Evolutionary conservation across 176 grass and related monocot genomes (phyloP).

Genomic region (Avena insularis): DNA sequence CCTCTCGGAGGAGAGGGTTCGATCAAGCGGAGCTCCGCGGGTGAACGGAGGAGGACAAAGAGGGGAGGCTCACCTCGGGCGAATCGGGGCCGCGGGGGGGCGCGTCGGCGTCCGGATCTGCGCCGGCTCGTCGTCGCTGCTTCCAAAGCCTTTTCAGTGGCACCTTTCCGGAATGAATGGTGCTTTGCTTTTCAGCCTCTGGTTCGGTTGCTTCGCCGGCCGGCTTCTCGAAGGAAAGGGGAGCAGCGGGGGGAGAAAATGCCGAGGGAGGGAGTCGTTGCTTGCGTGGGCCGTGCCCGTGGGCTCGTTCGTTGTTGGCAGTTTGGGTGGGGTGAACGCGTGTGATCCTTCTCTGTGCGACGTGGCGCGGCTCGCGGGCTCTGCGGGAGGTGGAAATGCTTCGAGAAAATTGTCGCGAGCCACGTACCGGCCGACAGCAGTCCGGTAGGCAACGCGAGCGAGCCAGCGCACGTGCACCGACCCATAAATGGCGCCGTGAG

Average conservation of each 20-base stretch:
- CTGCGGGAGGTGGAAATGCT: neutral
- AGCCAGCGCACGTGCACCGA: neutral
- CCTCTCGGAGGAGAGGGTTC: neutral
- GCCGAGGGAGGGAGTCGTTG: neutral
- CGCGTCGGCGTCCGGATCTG: constrained; percentile 10
- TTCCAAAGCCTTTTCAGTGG: constrained; percentile 11
- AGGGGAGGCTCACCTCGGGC: neutral
- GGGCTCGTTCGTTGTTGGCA: too few species aligned
- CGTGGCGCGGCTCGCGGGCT: neutral
- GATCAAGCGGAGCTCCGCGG: neutral
- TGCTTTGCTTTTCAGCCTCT: constrained; percentile 3
- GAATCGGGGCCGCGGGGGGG: neutral
- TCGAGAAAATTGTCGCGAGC: neutral
- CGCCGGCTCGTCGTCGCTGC: constrained; percentile 6
- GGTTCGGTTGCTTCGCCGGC: constrained; percentile 22
- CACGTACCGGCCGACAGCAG: neutral
- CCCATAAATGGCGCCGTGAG: neutral
- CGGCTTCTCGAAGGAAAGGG: constrained; percentile 5
- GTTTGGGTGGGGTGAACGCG: neutral
- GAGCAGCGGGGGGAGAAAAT: neutral
- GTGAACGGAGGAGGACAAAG: neutral
- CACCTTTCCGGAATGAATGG: neutral
- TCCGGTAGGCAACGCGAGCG: neutral
- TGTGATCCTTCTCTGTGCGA: neutral
- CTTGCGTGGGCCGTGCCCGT: neutral